These are phyloP conservation scores for Olyra latifolia DNA, from an alignment of 176 grass and related monocot genomes.

Conservation along the genomic window DNA sequence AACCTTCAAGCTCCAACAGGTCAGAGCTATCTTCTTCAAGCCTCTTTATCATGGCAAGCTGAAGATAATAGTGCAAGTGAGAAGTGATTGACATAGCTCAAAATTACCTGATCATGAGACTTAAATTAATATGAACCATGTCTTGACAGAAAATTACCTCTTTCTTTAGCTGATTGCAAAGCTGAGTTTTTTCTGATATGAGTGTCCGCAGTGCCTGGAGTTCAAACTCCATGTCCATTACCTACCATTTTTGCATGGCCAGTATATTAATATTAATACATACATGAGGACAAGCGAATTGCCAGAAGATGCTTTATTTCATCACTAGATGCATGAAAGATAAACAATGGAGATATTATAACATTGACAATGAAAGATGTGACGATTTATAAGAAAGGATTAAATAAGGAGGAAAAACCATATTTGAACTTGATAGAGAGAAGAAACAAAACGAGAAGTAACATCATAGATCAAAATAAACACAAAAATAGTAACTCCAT, in stretches of 20 bases:
- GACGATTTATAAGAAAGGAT: background rate
- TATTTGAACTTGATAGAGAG: background rate
- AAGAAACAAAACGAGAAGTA: slow-evolving; percentile 11
- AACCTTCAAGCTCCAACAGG: slow-evolving; percentile 77
- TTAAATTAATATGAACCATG: slow-evolving; percentile 21
- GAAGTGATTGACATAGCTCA: slow-evolving; percentile 8
- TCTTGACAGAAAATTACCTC: slow-evolving; percentile 52
- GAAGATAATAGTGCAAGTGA: slow-evolving; percentile 21
- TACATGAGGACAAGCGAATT: background rate
- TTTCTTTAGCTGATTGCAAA: slow-evolving; percentile 90
- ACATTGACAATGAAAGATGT: background rate
- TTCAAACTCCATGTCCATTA: slow-evolving; percentile 96
- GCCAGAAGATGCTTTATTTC: background rate
- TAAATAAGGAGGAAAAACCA: background rate
- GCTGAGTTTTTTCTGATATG: slow-evolving; percentile 74
- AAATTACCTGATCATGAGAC: slow-evolving; percentile 1
- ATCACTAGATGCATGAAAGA: slow-evolving; percentile 20
- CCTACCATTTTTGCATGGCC: slow-evolving; percentile 35
- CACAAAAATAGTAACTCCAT: background rate
- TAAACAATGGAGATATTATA: background rate
- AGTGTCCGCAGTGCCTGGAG: slow-evolving; percentile 71
- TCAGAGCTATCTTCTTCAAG: slow-evolving; percentile 66
- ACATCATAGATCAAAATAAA: slow-evolving; percentile 13
- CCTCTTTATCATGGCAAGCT: slow-evolving; percentile 86
- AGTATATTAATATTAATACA: background rate